Evolutionary conservation across 2,329 filamentous ascomycete genomes (phyloP), one percentile per base, ranked within the genome.

Genomic region (Alternaria sp.): DNA sequence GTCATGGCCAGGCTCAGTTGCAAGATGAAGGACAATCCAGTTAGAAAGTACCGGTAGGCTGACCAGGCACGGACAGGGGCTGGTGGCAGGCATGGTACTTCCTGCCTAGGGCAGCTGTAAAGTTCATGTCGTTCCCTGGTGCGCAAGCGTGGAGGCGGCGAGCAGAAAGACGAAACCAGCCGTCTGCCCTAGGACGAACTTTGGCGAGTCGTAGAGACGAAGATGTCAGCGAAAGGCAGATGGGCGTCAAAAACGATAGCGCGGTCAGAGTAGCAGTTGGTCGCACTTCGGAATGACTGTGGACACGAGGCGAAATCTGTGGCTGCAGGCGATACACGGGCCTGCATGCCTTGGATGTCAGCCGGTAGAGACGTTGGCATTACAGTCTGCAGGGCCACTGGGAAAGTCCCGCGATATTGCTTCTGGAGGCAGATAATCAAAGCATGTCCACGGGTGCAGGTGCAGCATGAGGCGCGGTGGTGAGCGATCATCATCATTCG

Each of bases 281-380:
- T 53, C 55, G 62, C 49, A 59, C 47, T 53, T 53, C n/a, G 36
- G 42, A 22, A 32, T 26, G 18, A 30, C 34, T 46, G 41, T 24
- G 59, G 53, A 51, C 44, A 59, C 42, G 48, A 56, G 48, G 43
- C 44, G 58, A 46, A 56, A 51, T 28, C 18, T 24, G 62, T 67
- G 67, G 67, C 64, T 68, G 67, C 70, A 61, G 43, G 55, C 65
- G 64, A 68, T 66, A 65, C 54, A 59, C 43, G 54, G 62, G 22
- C 51, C 56, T 63, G 64, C 67, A 67, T 61, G 43, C 41, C 32
- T 54, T 18, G 16, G 8, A 42, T 24, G 62, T 59, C 51, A 59
- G 62, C 58, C 59, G 53, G 51, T 36, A 55, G 36, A 48, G 47
- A 43, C 41, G 48, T 51, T 42, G 48, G 30, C 42, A 22, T 26